phyloP scores from a whole-genome alignment of 306 rosid species.

The Astragalus glycyphyllos region DNA sequence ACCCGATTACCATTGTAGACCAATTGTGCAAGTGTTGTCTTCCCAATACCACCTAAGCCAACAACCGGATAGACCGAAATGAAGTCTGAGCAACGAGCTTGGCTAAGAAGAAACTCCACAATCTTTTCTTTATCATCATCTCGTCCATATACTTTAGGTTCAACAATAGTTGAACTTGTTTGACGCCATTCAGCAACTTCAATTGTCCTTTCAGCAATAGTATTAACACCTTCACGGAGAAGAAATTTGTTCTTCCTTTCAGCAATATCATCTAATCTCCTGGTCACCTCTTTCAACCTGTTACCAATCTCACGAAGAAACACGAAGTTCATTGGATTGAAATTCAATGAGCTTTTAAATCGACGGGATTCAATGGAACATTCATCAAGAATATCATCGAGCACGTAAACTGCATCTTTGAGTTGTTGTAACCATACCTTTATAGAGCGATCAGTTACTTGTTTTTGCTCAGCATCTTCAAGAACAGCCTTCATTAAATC shows the following conservation, averaged over 20 bases:
- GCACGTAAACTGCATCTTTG: background rate
- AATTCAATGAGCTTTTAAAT: background rate
- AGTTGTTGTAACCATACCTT: background rate
- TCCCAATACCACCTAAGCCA: conserved; percentile 8
- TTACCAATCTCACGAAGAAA: background rate
- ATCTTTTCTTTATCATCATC: conserved; percentile 16
- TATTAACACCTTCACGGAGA: background rate
- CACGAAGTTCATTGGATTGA: background rate
- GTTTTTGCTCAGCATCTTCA: background rate
- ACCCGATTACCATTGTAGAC: background rate
- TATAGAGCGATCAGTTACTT: background rate
- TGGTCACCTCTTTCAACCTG: background rate
- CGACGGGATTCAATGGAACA: background rate
- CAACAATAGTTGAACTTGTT: background rate
- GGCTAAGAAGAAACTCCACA: background rate
- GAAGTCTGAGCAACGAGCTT: background rate
- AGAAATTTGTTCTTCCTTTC: background rate
- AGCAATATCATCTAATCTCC: background rate
- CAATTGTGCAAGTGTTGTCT: conserved; percentile 14
- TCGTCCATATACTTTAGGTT: background rate
- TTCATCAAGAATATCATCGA: background rate
- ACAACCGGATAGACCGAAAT: background rate
- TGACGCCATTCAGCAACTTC: conserved; percentile 3
- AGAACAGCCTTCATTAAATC: background rate
- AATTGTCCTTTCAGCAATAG: background rate